Base-by-base conservation (phyloP, 352 stramenopile species). In the Pythium guiyangense region DNA sequence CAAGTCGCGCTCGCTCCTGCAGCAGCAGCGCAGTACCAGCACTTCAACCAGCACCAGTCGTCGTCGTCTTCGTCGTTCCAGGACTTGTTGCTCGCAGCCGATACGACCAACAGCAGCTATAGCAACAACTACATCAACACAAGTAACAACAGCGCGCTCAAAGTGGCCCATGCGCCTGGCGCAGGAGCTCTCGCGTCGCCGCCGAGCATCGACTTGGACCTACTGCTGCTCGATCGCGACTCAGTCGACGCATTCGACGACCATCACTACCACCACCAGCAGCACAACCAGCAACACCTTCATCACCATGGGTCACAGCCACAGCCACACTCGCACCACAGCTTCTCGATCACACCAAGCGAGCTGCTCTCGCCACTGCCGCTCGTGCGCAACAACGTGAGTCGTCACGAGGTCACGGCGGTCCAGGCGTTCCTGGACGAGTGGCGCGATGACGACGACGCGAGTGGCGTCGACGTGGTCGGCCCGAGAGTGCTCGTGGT, bases 181-280 rank as follows among this genome's bases (percentile, higher is more conserved):
- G 17, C 11, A n/a, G 17, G 37, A 14, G 17, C 37, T 14, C 10
- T n/a, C 2, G 37, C 37, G 17, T 14, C 37, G 17, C 11, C 47
- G 18, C 2, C 27, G 29, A 20, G 17, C 15, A 51, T 58, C 42
- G 52, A 58, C 42, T 40, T 58, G n/a, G 52, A 58, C 42, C 12
- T 49, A 17, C 52, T 58, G 27, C 52, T 51, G 27, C 29, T 58
- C 22, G 31, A 25, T 45, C 52, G 52, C 52, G 52, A 58, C 52
- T 58, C 52, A 20, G 49, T 58, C 27, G 52, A 58, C 14, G 52
- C 25, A 1, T 58, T 43, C 43, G 43, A 44, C 14, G 43, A 57
- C 1, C 37, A 47, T 14, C 37, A 26, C 6, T 35, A 56, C 20
- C 34, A 48, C 3, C 34, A 46, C 22, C 20, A 18, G 6, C 45